Base-by-base conservation (phyloP, 352 stramenopile genomes). In the Elongisporangium prolatum region DNA sequence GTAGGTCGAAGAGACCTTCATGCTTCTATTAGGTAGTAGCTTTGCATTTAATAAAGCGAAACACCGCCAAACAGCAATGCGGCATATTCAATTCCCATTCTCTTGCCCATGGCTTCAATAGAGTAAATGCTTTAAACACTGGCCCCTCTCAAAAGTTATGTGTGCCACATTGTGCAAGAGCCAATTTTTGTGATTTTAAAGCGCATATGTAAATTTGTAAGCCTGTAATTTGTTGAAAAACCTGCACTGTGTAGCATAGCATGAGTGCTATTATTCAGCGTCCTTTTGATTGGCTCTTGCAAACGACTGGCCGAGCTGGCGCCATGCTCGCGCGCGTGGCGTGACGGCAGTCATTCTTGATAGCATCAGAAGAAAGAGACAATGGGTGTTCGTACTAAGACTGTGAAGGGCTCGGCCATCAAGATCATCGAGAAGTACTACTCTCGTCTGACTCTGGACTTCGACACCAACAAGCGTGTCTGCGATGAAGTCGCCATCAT, bases 371-470 rank as follows among this genome's bases (percentile, higher is more conserved):
- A 64, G 61, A 75, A 70, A 79, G 63, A 82, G 65, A 80, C 71
- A 67, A 95, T 98, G 97, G 97, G 98, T 97, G 98, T 99, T 68
- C 96, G 97, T 87, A 99, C 97, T 64, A 99, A 99, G 90, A 99
- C 98, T 70, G 97, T 99, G 54, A 99, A 99, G 92, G 98, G 98
- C 87, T 98, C 93, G 74, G 97, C 98, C 78, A 95, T 98, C 73
- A 97, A 98, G 75, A 99, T 99, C 80, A 98, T 99, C 67, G 98
- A 99, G 89, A 99, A 99, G 87, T 99, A 99, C 87, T 99, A 99
- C 91, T 96, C 96, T 75, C 94, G 97, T 55, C 88, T 99, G 60
- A 99, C 97, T 52, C 80, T 99, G 14, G 98, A 99, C 84, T 99
- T 99, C 86, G 96, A 99, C 86, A 98, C 95, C 59, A 99, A 99